phyloP scores from a whole-genome alignment of 495 filamentous ascomycete genomes.

The Chaetomidium leptoderma region DNA sequence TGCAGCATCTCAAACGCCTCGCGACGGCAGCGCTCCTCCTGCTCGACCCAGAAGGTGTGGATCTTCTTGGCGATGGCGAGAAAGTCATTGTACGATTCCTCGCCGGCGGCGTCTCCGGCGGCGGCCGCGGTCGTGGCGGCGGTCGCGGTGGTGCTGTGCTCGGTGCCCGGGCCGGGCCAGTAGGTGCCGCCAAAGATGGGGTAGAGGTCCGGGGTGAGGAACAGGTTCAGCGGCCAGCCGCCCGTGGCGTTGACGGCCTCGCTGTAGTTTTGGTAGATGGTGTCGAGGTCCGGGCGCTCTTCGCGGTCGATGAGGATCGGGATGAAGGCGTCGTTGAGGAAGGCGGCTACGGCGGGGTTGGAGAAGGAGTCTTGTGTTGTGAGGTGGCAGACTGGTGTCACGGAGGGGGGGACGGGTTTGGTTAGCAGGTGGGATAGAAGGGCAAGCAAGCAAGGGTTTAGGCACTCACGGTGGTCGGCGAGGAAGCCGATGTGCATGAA shows the following conservation, averaged over 20 bases:
- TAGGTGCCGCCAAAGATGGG: slow-evolving; percentile 97
- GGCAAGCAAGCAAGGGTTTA: background rate
- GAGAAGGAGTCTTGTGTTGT: slow-evolving; percentile 94
- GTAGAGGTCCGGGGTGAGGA: slow-evolving; percentile 87
- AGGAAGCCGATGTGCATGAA: slow-evolving; percentile 96
- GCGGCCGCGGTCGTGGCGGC: slow-evolving; percentile 12
- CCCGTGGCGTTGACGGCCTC: slow-evolving; percentile 89
- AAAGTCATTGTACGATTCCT: slow-evolving; percentile 62
- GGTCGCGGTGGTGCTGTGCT: slow-evolving; percentile 40
- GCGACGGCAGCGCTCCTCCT: slow-evolving; percentile 72
- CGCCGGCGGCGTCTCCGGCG: slow-evolving; percentile 11
- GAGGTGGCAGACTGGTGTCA: slow-evolving; percentile 70
- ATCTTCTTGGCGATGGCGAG: slow-evolving; percentile 80
- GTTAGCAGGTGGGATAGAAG: slow-evolving; percentile 11
- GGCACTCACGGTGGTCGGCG: slow-evolving; percentile 80
- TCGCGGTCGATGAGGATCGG: slow-evolving; percentile 93
- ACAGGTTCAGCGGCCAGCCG: slow-evolving; percentile 96
- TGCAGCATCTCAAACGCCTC: slow-evolving; percentile 77
- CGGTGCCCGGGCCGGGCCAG: slow-evolving; percentile 76
- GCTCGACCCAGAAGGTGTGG: slow-evolving; percentile 73
- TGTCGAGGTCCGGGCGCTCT: slow-evolving; percentile 91
- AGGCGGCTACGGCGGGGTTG: slow-evolving; percentile 69
- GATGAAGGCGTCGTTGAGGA: slow-evolving; percentile 84
- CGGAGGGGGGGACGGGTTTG: background rate
- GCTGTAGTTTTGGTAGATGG: slow-evolving; percentile 97